Base-by-base conservation (phyloP, 2,329 filamentous ascomycete species). In the Fusarium sp. region DNA sequence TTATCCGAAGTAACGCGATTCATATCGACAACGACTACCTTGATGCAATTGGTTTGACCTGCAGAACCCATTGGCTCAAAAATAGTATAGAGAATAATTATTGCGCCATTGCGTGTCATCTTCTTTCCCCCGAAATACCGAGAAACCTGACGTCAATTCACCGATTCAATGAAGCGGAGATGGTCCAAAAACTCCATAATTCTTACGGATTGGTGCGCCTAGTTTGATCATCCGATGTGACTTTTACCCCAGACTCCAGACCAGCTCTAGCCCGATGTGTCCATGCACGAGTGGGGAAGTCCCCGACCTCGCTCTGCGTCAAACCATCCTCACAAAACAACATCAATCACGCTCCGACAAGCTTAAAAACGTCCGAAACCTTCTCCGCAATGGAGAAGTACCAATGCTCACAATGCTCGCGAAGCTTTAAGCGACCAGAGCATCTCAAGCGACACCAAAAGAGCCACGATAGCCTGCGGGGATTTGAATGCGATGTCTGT, bases 401-500 rank as follows among this genome's bases (percentile, higher is more conserved):
- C 6, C 68, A 71, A 44, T 76, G 74, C 3, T 49, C 51, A 17
- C 70, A 61, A 18, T 76, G 74, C 22, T 12, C 62, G 0, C 44
- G 67, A 28, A 76, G 51, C 36, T 77, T 77, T 45, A 77, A 73
- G 62, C 55, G 75, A 24, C 33, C 60, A 1, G 75, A 77, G 54
- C 75, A 77, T 28, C 63, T 77, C 1, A 75, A 64, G 13, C 56
- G 75, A 12, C 75, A 77, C 28, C 55, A 77, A 15, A 64, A 59
- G n/a, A 51, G 66, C 1, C 75, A 77, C 35, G 65, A 70, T 5
- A 65, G 44, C 8, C 28, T 51, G 9, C 52, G 60, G 31, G 54
- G 62, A 5, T 77, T 77, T 10, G 31, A 57, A 11, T 77, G 75
- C 14, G 42, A 62, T 12, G 56, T 64, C 2, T 77, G 75, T 11